Evolutionary conservation across 2,329 filamentous ascomycete species (phyloP).

Genomic region (Ophiobolus disseminans): DNA sequence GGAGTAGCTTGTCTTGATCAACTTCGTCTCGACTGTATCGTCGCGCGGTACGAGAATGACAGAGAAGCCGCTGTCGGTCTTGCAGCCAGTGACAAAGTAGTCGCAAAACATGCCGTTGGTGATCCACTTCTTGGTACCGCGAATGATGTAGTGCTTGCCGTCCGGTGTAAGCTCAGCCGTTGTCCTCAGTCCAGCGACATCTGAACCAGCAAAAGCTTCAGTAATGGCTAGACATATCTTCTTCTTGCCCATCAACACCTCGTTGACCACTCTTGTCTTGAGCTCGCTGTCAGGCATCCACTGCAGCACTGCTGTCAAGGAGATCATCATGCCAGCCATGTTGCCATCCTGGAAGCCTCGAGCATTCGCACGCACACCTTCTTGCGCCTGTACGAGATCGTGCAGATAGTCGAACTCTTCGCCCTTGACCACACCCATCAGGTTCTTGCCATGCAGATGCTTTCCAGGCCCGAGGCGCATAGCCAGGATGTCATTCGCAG

Average conservation of each 20-base stretch:
- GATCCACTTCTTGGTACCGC: slow-evolving; percentile 83
- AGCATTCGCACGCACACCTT: slow-evolving; percentile 73
- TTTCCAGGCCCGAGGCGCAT: slow-evolving; percentile 86
- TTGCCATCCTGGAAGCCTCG: slow-evolving; percentile 87
- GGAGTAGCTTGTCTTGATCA: slow-evolving; percentile 84
- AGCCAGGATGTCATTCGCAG: slow-evolving; percentile 74
- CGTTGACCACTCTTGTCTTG: slow-evolving; percentile 71
- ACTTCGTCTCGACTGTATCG: slow-evolving; percentile 76
- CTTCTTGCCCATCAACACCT: slow-evolving; percentile 81
- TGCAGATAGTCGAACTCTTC: slow-evolving; percentile 90
- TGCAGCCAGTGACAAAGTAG: slow-evolving; percentile 83
- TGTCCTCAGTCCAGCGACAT: slow-evolving; percentile 80
- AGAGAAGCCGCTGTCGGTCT: slow-evolving; percentile 78
- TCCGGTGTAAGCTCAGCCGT: slow-evolving; percentile 63
- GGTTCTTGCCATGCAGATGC: slow-evolving; percentile 74
- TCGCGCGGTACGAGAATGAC: slow-evolving; percentile 77
- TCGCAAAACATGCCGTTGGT: slow-evolving; percentile 81
- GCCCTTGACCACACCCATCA: slow-evolving; percentile 74
- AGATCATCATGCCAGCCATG: slow-evolving; percentile 86
- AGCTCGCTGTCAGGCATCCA: slow-evolving; percentile 73
- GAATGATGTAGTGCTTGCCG: slow-evolving; percentile 65
- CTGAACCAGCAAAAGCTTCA: slow-evolving; percentile 84
- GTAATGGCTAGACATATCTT: slow-evolving; percentile 89
- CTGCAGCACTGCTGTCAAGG: slow-evolving; percentile 78
- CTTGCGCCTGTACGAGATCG: slow-evolving; percentile 78